Conservation (phyloP, 2,329 filamentous ascomycete species). For the Dactylella cylindrospora region DNA sequence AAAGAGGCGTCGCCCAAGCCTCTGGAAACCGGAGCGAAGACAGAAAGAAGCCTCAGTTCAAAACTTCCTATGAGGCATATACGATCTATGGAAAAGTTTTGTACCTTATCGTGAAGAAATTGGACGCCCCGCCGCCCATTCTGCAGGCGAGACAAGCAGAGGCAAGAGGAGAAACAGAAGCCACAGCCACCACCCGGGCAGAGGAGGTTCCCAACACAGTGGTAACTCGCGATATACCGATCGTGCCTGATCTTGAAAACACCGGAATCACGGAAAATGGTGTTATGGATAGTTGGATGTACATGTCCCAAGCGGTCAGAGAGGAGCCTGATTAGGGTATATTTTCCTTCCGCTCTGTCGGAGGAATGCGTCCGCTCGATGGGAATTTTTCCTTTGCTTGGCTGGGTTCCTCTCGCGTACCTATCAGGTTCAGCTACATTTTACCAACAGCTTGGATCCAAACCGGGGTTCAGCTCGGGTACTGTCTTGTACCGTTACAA, state of each 20-base stretch:
- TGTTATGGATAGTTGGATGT: conserved; percentile 81
- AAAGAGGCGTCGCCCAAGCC: conserved; percentile 5
- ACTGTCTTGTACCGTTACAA: too few relatives aligned
- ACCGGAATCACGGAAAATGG: conserved; percentile 49
- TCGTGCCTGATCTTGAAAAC: conserved; percentile 24
- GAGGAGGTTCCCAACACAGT: conserved; percentile 47
- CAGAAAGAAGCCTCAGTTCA: conserved; percentile 87
- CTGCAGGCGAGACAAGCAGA: conserved; percentile 57
- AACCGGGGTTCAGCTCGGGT: too few relatives aligned
- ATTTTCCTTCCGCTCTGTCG: too few relatives aligned
- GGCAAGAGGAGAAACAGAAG: conserved; percentile 49
- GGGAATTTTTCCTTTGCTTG: not conserved
- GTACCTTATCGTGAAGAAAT: conserved; percentile 74
- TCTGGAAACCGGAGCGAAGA: conserved; percentile 60
- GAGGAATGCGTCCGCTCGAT: not conserved
- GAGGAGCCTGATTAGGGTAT: conserved; percentile 39
- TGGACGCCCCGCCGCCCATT: conserved; percentile 15
- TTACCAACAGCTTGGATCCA: too few relatives aligned
- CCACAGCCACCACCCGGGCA: conserved; percentile 48
- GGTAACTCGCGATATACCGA: conserved; percentile 39
- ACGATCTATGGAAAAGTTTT: conserved; percentile 91
- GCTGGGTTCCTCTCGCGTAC: too few relatives aligned
- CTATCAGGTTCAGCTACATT: too few relatives aligned
- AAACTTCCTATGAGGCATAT: conserved; percentile 90
- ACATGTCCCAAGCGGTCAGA: conserved; percentile 64